Evolutionary conservation across 1,284 basidiomycete species (phyloP), one percentile per base, ranked within the genome.

Genomic region (Apiotrichum mycotoxinovorans): DNA sequence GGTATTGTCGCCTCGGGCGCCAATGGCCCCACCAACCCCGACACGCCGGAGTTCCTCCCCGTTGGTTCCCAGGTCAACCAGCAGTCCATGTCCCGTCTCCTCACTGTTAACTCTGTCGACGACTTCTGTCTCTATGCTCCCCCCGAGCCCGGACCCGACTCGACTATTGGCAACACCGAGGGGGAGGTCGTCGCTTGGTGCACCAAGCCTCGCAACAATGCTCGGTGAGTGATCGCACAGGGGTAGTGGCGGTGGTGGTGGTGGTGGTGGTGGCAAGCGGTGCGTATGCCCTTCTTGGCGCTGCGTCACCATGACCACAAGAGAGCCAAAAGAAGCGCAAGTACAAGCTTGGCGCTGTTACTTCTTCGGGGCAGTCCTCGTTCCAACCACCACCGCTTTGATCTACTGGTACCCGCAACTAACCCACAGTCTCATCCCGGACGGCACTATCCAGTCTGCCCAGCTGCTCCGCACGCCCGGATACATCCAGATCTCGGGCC

Each of bases 401-500:
- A n/a, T n/a, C n/a, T n/a, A n/a, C n/a, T n/a, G n/a, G n/a, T n/a
- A n/a, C n/a, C n/a, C n/a, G n/a, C n/a, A n/a, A 22, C 35, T 38
- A 38, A 49, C 47, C 17, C 14, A 3, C 51, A 66, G 73, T 27
- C 55, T 74, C 41, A 74, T 76, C 34, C 72, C 74, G 34, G 73
- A 75, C 54, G 73, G 73, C 30, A 63, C 62, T 14, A 67, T 74
- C 60, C 63, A 65, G 27, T 65, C 63, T 51, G 71, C 68, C 38
- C 55, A 73, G 66, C 71, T 73, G 61, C 69, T 72, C 64, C 68
- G 66, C 58, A 72, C 76, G 43, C 55, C 69, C 43, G 40, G 61
- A 11, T 79, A 76, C 61, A 76, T 81, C 48, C 80, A 81, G 70
- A 70, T 82, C 51, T 70, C 74, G 64, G 80, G 79, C 38, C 69